Conservation (phyloP, 225 moss, liverwort and hornwort species). For the Pseudoscleropodium purum region DNA sequence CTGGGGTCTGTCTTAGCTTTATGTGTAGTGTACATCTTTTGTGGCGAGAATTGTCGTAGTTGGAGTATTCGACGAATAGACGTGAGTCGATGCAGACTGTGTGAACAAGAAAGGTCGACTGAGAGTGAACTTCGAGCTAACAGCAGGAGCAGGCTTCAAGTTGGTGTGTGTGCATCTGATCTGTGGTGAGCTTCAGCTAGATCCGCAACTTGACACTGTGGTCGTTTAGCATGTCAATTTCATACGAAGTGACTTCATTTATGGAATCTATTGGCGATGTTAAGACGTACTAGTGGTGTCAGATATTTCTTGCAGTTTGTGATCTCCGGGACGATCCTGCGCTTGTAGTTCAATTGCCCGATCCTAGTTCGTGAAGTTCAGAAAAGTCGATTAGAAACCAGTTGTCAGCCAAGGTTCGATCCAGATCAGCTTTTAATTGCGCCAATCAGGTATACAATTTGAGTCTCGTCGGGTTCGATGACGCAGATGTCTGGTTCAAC, state of each 20-base stretch:
- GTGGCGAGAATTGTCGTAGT: neutral
- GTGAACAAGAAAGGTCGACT: neutral
- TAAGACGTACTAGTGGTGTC: neutral
- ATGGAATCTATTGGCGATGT: neutral
- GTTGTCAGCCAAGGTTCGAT: neutral
- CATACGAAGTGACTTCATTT: neutral
- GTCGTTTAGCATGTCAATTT: neutral
- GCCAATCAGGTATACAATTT: neutral
- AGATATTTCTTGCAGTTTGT: neutral
- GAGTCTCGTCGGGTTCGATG: neutral
- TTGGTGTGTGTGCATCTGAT: neutral
- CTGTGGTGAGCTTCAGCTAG: constrained; percentile 28
- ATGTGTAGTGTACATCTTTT: neutral
- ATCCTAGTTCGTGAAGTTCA: neutral
- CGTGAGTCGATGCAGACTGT: neutral
- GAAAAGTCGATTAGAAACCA: neutral
- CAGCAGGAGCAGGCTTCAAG: neutral
- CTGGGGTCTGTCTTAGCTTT: neutral
- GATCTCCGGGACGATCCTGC: neutral
- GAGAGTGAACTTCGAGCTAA: neutral
- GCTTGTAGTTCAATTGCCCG: neutral
- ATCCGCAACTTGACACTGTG: neutral
- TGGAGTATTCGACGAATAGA: neutral
- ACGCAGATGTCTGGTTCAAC: neutral
- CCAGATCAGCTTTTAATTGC: neutral